Base-by-base conservation (phyloP, 371 early-diverging fungal genomes). In the Parasitella parasitica region DNA sequence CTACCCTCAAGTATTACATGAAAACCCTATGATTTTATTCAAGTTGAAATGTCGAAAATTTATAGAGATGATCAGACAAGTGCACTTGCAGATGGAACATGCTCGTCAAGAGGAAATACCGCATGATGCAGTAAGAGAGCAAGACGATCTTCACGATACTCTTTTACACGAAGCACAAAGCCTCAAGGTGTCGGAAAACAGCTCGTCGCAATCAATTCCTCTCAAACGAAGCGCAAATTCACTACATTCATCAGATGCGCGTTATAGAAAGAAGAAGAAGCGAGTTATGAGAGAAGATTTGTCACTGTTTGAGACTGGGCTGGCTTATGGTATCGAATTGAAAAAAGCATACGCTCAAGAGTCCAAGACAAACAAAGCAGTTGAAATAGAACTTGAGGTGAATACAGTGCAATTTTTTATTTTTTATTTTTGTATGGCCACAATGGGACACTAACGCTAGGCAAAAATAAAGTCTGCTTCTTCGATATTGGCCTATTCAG, bases 11-110 rank as follows among this genome's bases (percentile, higher is more conserved):
- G 76, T 94, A n/a, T 72, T 94, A 15, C 28, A 70, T 37, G 15
- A 65, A 91, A 57, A 69, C 77, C 52, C 52, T n/a, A 16, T 48
- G n/a, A 20, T 62, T 11, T n/a, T 46, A 5, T 92, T 96, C 60
- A 85, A 85, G 55, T 85, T 97, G n/a, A 75, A 86, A 22, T 95
- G 96, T 68, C 88, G 87, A 38, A 87, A 91, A 65, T 95, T 96
- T 69, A 73, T 96, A 20, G 96, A 96, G 73, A 85, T 94, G 81
- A 87, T 94, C 50, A 66, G 77, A 13, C 53, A 67, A 34, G 64
- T 30, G 32, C 39, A 68, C 7, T 56, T 2, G 65, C n/a, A 15
- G 30, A 66, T 56, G 16, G 69, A 54, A 34, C 69, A 46, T 30
- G 62, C 53, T 71, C 51, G 72, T 75, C 16, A 73, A 18, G 20